These are phyloP conservation scores for Colletotrichum trifolii DNA, from an alignment of 2,329 filamentous ascomycete species.

Conservation along the genomic window DNA sequence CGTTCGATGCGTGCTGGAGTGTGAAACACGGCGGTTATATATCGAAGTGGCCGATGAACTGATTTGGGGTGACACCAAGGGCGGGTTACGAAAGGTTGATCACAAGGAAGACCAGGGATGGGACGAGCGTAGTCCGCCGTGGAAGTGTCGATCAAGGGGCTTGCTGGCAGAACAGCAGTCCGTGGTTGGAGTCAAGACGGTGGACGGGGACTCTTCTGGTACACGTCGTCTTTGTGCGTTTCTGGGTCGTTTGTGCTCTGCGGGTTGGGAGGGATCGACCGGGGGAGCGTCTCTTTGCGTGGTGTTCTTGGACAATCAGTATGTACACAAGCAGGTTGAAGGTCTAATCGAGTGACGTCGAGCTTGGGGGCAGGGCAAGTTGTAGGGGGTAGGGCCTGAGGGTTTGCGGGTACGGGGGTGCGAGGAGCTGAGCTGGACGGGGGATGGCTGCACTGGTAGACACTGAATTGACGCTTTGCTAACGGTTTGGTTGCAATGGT, in stretches of 20 bases:
- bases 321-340: slow-evolving; percentile 19
- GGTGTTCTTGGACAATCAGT: slow-evolving; percentile 25
- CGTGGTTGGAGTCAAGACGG: slow-evolving; percentile 23
- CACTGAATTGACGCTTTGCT: neutral
- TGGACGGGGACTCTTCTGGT: slow-evolving; percentile 4
- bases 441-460: slow-evolving; percentile 4
- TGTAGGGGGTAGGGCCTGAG: slow-evolving; percentile 22
- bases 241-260: slow-evolving; percentile 21
- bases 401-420: slow-evolving; percentile 22
- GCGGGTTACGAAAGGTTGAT: slow-evolving; percentile 31
- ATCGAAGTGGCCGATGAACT: slow-evolving; percentile 34
- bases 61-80: slow-evolving; percentile 34
- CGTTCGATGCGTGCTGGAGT: slow-evolving; percentile 28
- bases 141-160: slow-evolving; percentile 36
- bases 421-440: neutral
- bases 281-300: slow-evolving; percentile 21
- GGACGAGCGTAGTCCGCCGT: slow-evolving; percentile 35
- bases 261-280: slow-evolving; percentile 24
- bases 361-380: slow-evolving; percentile 12
- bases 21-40: slow-evolving; percentile 33
- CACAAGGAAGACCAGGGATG: slow-evolving; percentile 32
- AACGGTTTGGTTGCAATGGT: slow-evolving; percentile 30
- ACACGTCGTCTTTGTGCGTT: slow-evolving; percentile 24
- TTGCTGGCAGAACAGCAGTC: slow-evolving; percentile 18
- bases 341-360: slow-evolving; percentile 35